Conservation (phyloP, 306 rosid species). For the Cicer bijugum region DNA sequence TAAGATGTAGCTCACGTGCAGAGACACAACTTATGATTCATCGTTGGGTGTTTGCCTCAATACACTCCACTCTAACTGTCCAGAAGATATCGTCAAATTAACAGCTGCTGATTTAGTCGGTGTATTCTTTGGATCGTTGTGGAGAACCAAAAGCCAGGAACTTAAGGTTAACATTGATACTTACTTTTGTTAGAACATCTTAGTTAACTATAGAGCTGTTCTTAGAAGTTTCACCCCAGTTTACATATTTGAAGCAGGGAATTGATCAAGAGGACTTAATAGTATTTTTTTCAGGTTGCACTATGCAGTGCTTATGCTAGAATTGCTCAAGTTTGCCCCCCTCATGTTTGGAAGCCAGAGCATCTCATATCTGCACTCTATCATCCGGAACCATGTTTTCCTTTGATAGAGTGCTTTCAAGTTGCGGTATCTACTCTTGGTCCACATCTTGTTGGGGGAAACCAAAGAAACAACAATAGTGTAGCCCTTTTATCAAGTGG, state of each 20-base stretch:
- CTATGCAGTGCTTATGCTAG: slow-evolving; percentile 76
- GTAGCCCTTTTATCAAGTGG: slow-evolving; percentile 42
- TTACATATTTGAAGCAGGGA: slow-evolving; percentile 42
- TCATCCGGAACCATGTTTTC: slow-evolving; percentile 65
- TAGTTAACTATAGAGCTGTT: slow-evolving; percentile 42
- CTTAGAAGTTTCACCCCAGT: background rate
- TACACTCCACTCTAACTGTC: slow-evolving; percentile 68
- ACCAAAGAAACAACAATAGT: slow-evolving; percentile 36
- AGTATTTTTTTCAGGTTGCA: slow-evolving; percentile 64
- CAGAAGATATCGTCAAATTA: slow-evolving; percentile 72
- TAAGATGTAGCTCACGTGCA: slow-evolving; percentile 55
- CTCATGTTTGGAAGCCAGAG: slow-evolving; percentile 89
- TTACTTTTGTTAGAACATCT: slow-evolving; percentile 43
- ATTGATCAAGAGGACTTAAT: slow-evolving; percentile 46
- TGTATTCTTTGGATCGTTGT: slow-evolving; percentile 61
- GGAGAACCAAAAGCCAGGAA: slow-evolving; percentile 82
- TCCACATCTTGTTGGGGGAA: slow-evolving; percentile 66
- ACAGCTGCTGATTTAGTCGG: slow-evolving; percentile 78
- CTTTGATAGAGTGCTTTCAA: slow-evolving; percentile 76
- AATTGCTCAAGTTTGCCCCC: slow-evolving; percentile 75
- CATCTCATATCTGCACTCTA: slow-evolving; percentile 64
- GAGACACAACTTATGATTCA: slow-evolving; percentile 72
- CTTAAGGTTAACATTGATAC: slow-evolving; percentile 74
- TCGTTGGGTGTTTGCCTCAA: slow-evolving; percentile 84
- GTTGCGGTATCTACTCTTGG: slow-evolving; percentile 75